Evolutionary conservation across 371 early-diverging fungal species (phyloP), one percentile per base, ranked within the genome.

Genomic region (Lichtheimia ornata): DNA sequence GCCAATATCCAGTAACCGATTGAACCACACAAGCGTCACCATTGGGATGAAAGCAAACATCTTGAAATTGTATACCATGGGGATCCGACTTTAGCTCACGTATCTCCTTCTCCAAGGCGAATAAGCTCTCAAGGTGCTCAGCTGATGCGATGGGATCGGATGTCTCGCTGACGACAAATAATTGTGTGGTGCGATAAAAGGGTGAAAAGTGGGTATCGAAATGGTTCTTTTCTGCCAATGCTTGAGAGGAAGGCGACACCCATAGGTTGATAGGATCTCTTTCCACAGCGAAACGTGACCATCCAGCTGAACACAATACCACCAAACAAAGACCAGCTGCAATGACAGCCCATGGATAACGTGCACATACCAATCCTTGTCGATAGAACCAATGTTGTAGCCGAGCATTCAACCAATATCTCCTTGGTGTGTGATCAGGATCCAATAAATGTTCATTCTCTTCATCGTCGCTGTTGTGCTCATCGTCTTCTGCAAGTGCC

Each of bases 1-100:
- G 76, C 88, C 88, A 91, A 64, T 90, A 91, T 0, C 90, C 90
- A 9, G 91, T 86, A 6, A 90, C 81, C 2, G 90, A 89, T 60
- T 90, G 89, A 15, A 88, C 74, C 28, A 88, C 82, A 61, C 92
- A 91, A 2, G 72, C 84, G 40, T 85, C 84, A 1, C 84, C 87
- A 20, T 74, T 83, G 2, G 92, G 91, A 56, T 84, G 83, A 51
- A 88, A 79, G 61, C 92, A 91, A n/a, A 91, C 70, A 56, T 90
- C 87, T 24, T 81, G 67, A 15, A 91, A 65, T 0, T 76, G 78
- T 47, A 63, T 20, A 13, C 58, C 61, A 22, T 63, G 63, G 2
- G n/a, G 49, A 24, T 65, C 58, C 0, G 89, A 84, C 56, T 66
- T 68, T 28, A 87, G 53, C 9, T 59, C 27, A 50, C 66, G 65